Evolutionary conservation across 345 rosid species (phyloP).

Genomic region (Pelargonium nanum): DNA sequence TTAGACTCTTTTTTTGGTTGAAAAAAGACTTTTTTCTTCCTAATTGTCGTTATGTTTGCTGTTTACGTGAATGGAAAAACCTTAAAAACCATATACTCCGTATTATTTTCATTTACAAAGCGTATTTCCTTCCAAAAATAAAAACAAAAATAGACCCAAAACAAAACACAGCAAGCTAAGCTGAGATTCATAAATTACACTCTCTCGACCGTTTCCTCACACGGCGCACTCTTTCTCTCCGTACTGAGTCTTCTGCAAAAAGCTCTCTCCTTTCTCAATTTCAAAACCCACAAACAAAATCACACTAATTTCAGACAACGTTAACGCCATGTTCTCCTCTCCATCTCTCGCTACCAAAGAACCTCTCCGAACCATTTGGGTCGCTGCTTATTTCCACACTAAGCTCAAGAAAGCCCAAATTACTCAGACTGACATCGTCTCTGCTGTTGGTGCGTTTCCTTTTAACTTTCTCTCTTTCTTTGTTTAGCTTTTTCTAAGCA

Average conservation of each 20-base stretch:
- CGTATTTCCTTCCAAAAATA: too few relatives aligned
- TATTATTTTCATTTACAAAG: too few relatives aligned
- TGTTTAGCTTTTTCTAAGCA: slow-evolving; percentile 1
- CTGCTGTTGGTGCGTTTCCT: slow-evolving; percentile 62
- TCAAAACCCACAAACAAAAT: not conserved
- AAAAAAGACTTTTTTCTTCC: too few relatives aligned
- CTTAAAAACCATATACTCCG: too few relatives aligned
- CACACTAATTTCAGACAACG: not conserved
- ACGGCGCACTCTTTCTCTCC: too few relatives aligned
- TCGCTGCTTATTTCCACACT: slow-evolving; percentile 73
- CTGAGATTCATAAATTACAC: not conserved
- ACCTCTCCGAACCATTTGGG: slow-evolving; percentile 61
- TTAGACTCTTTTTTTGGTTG: too few relatives aligned
- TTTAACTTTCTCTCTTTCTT: not conserved
- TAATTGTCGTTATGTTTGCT: too few relatives aligned
- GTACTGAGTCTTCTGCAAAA: not conserved
- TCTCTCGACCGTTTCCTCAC: not conserved
- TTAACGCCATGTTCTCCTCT: slow-evolving; percentile 44
- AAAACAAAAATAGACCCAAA: too few relatives aligned
- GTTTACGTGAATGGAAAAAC: too few relatives aligned
- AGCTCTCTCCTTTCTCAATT: not conserved
- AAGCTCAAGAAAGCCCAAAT: slow-evolving; percentile 70
- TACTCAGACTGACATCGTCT: slow-evolving; percentile 50
- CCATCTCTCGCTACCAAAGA: slow-evolving; percentile 51
- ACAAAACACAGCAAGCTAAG: too few relatives aligned